Evolutionary conservation across 495 filamentous ascomycete genomes (phyloP).

Genomic region (Trichocladium uniseriatum): DNA sequence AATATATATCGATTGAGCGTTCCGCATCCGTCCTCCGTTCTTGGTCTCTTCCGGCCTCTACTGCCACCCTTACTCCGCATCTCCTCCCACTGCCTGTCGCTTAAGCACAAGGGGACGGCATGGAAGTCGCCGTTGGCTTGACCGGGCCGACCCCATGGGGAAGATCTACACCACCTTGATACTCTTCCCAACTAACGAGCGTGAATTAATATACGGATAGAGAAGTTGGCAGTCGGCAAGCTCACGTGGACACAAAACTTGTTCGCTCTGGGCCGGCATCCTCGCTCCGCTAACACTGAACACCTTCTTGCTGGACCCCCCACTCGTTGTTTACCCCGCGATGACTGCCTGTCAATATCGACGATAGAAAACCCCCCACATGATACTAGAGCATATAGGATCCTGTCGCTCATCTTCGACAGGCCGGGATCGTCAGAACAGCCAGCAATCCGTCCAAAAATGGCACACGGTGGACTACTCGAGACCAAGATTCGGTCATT

Average conservation of each 20-base stretch:
- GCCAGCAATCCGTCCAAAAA: slow-evolving; percentile 11
- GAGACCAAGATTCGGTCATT: not conserved
- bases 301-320: no score
- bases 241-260: not conserved
- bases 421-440: slow-evolving; percentile 14
- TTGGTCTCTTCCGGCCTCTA: slow-evolving; percentile 11
- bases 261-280: slow-evolving; percentile 14
- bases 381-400: no score
- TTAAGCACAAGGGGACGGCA: no score
- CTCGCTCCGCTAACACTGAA: no score
- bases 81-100: no score
- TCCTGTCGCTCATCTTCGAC: no score
- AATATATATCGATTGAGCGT: slow-evolving; percentile 26
- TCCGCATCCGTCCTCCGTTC: slow-evolving; percentile 23
- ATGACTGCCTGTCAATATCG: no score
- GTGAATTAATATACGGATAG: slow-evolving; percentile 19
- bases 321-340: no score
- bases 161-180: slow-evolving; percentile 13
- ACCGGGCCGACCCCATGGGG: slow-evolving; percentile 17
- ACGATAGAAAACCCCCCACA: no score
- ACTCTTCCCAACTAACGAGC: slow-evolving; percentile 18
- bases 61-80: slow-evolving; percentile 12
- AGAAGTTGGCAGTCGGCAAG: slow-evolving; percentile 26
- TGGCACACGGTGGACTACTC: not conserved
- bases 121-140: slow-evolving; percentile 15